A percentile compares a stretch with the other conserved stretches of the same genome.
Conservation (phyloP, 148 eudicot genomes). For the Chenopodium berlandieri region DNA sequence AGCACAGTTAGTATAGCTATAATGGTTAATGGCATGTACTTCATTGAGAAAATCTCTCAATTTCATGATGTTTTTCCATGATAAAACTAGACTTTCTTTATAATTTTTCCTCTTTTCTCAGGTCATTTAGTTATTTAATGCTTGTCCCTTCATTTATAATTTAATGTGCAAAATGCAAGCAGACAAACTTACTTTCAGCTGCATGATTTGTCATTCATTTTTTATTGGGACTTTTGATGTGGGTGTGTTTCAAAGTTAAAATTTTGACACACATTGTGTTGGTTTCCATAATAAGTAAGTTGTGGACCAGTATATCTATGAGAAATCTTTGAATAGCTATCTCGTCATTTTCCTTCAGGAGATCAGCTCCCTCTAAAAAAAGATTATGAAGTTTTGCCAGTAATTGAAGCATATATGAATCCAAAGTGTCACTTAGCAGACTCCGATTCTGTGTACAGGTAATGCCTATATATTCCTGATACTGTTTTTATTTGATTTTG, state of each 20-base stretch:
- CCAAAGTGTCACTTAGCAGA: slow-evolving; percentile 87
- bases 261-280: neutral
- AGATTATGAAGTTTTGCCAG: slow-evolving; percentile 45
- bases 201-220: neutral
- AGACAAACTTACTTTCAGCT: neutral
- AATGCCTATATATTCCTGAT: neutral
- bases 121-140: too few species aligned
- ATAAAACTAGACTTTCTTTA: neutral
- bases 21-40: neutral
- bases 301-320: neutral
- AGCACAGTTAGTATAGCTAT: neutral
- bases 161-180: neutral
- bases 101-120: neutral
- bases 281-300: neutral
- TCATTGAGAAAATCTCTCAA: neutral
- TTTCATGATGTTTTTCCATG: neutral
- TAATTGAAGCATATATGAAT: slow-evolving; percentile 76
- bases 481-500: neutral
- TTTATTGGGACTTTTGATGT: neutral
- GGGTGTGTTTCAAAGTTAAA: neutral
- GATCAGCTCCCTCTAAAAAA: slow-evolving; percentile 24
- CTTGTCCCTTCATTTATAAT: neutral
- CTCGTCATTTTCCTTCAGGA: slow-evolving; percentile 34
- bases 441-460: slow-evolving; percentile 76
- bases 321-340: neutral